Base-by-base conservation (phyloP, 768 basidiomycete species). In the Lyophyllum decastes region DNA sequence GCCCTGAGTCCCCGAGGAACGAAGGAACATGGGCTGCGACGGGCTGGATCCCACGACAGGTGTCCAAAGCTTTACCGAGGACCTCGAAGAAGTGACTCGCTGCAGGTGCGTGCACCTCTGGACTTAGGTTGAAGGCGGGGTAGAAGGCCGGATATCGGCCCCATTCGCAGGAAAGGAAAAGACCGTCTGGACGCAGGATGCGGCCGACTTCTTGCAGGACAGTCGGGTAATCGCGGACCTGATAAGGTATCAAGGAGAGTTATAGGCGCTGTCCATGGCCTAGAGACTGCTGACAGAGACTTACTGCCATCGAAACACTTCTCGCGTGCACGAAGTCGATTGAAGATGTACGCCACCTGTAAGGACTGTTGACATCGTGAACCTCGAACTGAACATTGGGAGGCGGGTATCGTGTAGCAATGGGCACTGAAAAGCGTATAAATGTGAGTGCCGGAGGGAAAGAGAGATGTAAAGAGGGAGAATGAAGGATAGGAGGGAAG, bases 301-400 rank as follows among this genome's bases (percentile, higher is more conserved):
- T 64, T 67, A 87, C 90, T 46, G 83, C 82, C 74, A 90, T 80
- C 47, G 79, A 78, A 24, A 86, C 71, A 41, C 70, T 75, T 35
- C 90, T 80, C 12, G 84, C 86, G 58, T 92, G 87, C 43, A 92
- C 80, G 16, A 91, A 59, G 67, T 92, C 88, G 61, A 90, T 78
- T n/a, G 77, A 76, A 1, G 71, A 76, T 34, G 80, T 76, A 44
- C 57, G 56, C 81, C 85, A 90, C 38, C 83, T 74, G 43, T 79
- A 72, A 7, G 66, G 73, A 41, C 73, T 68, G 57, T 82, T 86
- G 55, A 86, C 80, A 69, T 92, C 86, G 35, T 82, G 77, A 17
- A 92, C 75, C 67, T 88, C 85, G 66, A 90, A 90, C 14, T 75
- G 75, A 16, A 86, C 87, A 63, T 91, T 90, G 4, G 59, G 60